Evolutionary conservation across 2,329 filamentous ascomycete genomes (phyloP).

Genomic region (Talaromyces sp.): DNA sequence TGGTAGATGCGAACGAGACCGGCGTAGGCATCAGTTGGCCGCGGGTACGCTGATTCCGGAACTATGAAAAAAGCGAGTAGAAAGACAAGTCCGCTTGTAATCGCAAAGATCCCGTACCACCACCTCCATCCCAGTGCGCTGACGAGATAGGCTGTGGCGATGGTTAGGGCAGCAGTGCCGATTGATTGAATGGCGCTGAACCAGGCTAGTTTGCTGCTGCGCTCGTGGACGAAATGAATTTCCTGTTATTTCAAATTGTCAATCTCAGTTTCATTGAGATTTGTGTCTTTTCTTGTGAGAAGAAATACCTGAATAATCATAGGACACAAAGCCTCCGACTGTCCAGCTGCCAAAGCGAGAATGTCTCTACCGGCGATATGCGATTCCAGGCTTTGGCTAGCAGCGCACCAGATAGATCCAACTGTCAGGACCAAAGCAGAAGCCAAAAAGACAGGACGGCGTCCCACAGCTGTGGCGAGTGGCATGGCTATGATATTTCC

Average conservation of each 20-base stretch:
- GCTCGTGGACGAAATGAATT: not conserved
- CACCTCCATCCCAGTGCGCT: not conserved
- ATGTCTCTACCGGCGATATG: not conserved
- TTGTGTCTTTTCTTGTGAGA: not conserved
- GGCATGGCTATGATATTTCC: conserved; percentile 18
- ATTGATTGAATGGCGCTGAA: not conserved
- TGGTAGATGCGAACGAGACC: not conserved
- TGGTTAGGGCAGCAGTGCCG: not conserved
- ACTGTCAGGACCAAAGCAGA: not conserved
- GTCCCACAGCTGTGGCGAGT: conserved; percentile 11
- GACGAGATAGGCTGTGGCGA: not conserved
- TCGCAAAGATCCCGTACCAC: not conserved
- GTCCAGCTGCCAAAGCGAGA: not conserved
- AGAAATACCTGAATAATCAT: not conserved
- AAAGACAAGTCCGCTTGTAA: not conserved
- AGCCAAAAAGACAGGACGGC: conserved; percentile 14
- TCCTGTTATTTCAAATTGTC: not conserved
- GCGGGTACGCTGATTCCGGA: not conserved
- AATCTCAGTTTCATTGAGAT: not conserved
- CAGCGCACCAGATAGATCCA: not conserved
- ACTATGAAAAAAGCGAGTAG: not conserved
- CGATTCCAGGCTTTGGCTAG: not conserved
- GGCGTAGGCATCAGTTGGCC: not conserved
- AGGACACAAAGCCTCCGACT: conserved; percentile 2
- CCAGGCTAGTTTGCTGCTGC: not conserved